These are phyloP conservation scores for Candida peoriensis DNA, from an alignment of 805 yeast species.

Conservation along the genomic window DNA sequence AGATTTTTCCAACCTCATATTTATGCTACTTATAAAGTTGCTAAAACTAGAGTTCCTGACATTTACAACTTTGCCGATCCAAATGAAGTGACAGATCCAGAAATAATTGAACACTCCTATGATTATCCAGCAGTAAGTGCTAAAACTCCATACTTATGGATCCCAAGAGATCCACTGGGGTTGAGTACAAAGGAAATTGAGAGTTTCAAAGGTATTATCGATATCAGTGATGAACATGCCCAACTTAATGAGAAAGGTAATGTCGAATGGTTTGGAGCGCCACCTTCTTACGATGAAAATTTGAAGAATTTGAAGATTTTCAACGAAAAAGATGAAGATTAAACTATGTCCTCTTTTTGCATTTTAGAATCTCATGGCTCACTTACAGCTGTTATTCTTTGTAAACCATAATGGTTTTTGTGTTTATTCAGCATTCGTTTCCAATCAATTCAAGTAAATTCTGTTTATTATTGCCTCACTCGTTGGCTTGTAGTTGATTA, in stretches of 20 bases:
- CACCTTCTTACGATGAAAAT: constrained; percentile 38
- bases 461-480: no score
- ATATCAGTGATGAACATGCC: constrained; percentile 66
- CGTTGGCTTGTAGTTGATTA: no score
- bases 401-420: no score
- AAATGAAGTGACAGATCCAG: constrained; percentile 31
- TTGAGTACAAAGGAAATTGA: constrained; percentile 58
- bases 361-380: no score
- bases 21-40: constrained; percentile 44
- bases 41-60: constrained; percentile 51
- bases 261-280: constrained; percentile 43
- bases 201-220: constrained; percentile 48
- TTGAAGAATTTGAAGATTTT: no score
- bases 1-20: constrained; percentile 53
- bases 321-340: no score
- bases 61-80: constrained; percentile 47
- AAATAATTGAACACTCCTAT: constrained; percentile 56
- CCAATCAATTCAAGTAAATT: no score
- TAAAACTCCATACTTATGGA: constrained; percentile 77
- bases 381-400: no score
- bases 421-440: no score
- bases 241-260: constrained; percentile 46
- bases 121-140: constrained; percentile 70
- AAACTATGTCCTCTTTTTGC: no score
- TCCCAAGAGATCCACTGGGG: constrained; percentile 87